Conservation (phyloP, 2,329 filamentous ascomycete genomes). For the Parafenestella ontariensis region DNA sequence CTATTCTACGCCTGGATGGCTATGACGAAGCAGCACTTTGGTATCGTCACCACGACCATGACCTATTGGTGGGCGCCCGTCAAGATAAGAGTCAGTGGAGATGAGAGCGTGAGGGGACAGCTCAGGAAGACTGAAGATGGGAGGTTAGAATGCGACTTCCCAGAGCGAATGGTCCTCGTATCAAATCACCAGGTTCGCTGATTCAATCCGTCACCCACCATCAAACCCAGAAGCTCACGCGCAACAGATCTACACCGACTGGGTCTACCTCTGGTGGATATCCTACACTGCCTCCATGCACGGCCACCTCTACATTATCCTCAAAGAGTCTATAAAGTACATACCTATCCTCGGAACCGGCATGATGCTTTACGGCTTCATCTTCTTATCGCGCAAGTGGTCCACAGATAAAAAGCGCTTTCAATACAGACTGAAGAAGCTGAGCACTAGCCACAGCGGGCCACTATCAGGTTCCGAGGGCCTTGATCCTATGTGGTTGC, state of each 20-base stretch:
- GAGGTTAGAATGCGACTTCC: conserved; percentile 76
- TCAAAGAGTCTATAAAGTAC: conserved; percentile 85
- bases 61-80: conserved; percentile 87
- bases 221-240: conserved; percentile 11
- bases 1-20: conserved; percentile 86
- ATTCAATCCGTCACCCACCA: not conserved
- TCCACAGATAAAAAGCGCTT: conserved; percentile 77
- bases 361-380: conserved; percentile 88
- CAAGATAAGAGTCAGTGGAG: conserved; percentile 79
- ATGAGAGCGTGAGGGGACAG: conserved; percentile 78
- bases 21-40: conserved; percentile 84
- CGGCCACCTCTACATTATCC: conserved; percentile 86
- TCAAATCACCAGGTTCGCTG: conserved; percentile 76
- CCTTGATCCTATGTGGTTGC: conserved; percentile 84
- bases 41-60: conserved; percentile 76
- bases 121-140: conserved; percentile 73
- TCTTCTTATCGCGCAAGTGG: conserved; percentile 94
- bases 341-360: conserved; percentile 82
- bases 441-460: conserved; percentile 60
- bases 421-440: conserved; percentile 74
- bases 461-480: conserved; percentile 54
- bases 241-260: conserved; percentile 79
- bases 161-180: conserved; percentile 80
- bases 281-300: conserved; percentile 81
- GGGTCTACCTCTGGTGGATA: conserved; percentile 94